Evolutionary conservation across 1,284 basidiomycete species (phyloP), one percentile per base, ranked within the genome.

Genomic region (Peniophora sp.): DNA sequence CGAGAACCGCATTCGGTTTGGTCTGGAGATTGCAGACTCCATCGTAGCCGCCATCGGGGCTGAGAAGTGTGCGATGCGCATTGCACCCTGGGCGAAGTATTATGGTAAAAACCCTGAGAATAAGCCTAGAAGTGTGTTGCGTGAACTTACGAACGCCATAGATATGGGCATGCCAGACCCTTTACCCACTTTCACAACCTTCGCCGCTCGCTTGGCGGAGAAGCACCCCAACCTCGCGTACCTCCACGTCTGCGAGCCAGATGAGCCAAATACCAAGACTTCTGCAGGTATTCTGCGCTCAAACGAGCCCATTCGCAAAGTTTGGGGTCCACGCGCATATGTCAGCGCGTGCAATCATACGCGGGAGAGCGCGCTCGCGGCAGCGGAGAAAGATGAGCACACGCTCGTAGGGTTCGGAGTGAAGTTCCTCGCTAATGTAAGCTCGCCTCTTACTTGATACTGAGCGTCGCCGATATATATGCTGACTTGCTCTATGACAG

Each of bases 211-310:
- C 16, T 58, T 78, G 22, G 63, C 62, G 48, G 49, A 68, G 43
- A 57, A 62, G 6, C 67, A 69, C 56, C 73, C 77, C 16, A 58
- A 71, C 22, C 63, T 85, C 10, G 78, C 78, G 0, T 85, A 82
- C 59, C 55, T 85, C 19, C 78, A 80, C 61, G 63, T 69, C 35
- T 64, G 74, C 38, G 73, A 77, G 57, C 64, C 68, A 0, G 59
- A 67, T n/a, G 59, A 66, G 0, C 51, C 55, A 43, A 59, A 41
- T 3, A 20, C 14, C n/a, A 1, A 16, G 5, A 22, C 39, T 23
- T 19, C 19, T 8, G 27, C 27, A 32, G 27, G 27, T 12, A n/a
- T 3, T 0, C 22, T n/a, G 2, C 17, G 47, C 1, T 45, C 50
- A 16, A 58, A 52, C 49, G 44, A 60, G 12, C 14, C 48, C 6